Percentiles rank a stretch among this genome's conserved stretches.
Evolutionary conservation across 768 basidiomycete species (phyloP).

Genomic region (Russula lepida): DNA sequence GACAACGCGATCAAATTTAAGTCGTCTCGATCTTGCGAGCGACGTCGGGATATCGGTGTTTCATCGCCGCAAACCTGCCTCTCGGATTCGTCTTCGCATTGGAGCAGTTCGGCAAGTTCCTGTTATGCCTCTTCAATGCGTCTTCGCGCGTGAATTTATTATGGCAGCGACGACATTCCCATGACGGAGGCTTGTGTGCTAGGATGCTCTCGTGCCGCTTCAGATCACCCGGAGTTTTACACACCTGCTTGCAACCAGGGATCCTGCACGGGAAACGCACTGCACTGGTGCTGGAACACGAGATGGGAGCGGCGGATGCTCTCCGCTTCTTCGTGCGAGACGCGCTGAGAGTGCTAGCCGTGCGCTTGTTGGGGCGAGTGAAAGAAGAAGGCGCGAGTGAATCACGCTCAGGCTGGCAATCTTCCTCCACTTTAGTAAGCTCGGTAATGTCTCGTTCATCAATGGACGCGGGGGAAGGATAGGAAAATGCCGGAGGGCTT

Average conservation of each 20-base stretch:
- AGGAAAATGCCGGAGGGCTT: background rate
- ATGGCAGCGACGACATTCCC: constrained; percentile 13
- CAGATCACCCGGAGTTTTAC: constrained; percentile 19
- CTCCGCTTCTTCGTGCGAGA: background rate
- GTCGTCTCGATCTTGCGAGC: background rate
- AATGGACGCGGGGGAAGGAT: background rate
- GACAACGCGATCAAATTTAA: background rate
- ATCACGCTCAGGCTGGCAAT: background rate
- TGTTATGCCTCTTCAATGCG: constrained; percentile 17
- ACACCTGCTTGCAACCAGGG: constrained; percentile 20
- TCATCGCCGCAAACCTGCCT: background rate
- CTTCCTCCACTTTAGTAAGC: background rate
- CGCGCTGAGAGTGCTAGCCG: background rate
- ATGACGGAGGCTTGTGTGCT: constrained; percentile 10
- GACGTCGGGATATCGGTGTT: background rate
- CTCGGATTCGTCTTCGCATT: background rate
- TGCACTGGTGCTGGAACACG: background rate
- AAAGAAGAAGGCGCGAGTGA: background rate
- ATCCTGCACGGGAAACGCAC: constrained; percentile 13
- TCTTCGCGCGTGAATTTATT: constrained; percentile 19
- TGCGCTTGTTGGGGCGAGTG: background rate
- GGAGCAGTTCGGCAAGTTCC: constrained; percentile 13
- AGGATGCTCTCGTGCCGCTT: constrained; percentile 17
- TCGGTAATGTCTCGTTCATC: background rate
- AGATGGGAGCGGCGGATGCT: background rate